Evolutionary conservation across 2,329 filamentous ascomycete genomes (phyloP).

Genomic region (Diaporthe citrichinensis): DNA sequence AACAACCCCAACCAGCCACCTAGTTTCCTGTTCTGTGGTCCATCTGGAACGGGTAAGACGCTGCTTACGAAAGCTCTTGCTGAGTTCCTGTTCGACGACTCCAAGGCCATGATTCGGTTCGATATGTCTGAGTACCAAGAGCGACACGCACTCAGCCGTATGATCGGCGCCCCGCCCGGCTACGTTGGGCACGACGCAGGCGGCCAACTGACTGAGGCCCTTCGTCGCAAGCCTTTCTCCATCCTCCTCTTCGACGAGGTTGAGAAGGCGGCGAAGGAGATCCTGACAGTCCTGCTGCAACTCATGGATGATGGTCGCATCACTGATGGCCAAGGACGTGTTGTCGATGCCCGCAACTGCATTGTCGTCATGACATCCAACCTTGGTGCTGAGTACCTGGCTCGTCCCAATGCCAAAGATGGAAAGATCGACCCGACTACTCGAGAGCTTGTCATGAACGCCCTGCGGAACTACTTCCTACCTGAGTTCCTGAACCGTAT

Average conservation of each 20-base stretch:
- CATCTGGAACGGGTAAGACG: slow-evolving; percentile 98
- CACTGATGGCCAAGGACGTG: slow-evolving; percentile 95
- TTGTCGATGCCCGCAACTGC: slow-evolving; percentile 96
- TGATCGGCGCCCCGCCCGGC: slow-evolving; percentile 97
- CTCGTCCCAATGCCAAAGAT: slow-evolving; percentile 81
- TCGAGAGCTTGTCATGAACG: slow-evolving; percentile 89
- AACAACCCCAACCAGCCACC: slow-evolving; percentile 97
- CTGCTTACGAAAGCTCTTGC: slow-evolving; percentile 96
- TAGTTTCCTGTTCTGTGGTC: slow-evolving; percentile 98
- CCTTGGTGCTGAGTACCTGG: slow-evolving; percentile 93
- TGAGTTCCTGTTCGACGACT: slow-evolving; percentile 97
- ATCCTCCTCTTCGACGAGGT: slow-evolving; percentile 98
- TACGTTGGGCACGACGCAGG: slow-evolving; percentile 98
- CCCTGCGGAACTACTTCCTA: slow-evolving; percentile 95
- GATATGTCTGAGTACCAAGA: slow-evolving; percentile 99
- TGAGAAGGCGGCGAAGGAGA: slow-evolving; percentile 98
- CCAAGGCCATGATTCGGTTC: slow-evolving; percentile 98
- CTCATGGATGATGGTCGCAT: slow-evolving; percentile 99
- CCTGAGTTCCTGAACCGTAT: slow-evolving; percentile 99
- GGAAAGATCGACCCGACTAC: slow-evolving; percentile 90
- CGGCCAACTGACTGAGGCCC: slow-evolving; percentile 93
- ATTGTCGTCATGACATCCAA: slow-evolving; percentile 99
- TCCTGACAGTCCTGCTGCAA: slow-evolving; percentile 96
- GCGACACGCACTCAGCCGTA: slow-evolving; percentile 92
- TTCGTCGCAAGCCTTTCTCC: slow-evolving; percentile 95